Percentiles rank a stretch among this genome's conserved stretches.
phyloP scores from a whole-genome alignment of 495 filamentous ascomycete genomes.

The Penicillium odoratum region DNA sequence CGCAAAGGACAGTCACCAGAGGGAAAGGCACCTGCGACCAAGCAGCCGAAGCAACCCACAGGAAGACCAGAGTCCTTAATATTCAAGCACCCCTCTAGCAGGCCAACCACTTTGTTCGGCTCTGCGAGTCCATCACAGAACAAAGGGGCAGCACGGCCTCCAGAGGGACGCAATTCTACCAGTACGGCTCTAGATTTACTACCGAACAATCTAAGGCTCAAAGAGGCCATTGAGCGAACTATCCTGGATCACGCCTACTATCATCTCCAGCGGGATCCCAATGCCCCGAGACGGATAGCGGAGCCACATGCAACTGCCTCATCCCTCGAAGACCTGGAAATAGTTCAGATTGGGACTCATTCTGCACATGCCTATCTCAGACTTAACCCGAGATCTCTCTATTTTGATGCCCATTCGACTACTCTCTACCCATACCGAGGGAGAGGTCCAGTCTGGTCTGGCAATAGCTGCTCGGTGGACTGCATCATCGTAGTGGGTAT shows the following conservation, averaged over 20 bases:
- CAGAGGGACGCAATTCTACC: too few species aligned
- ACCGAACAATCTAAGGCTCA: background rate
- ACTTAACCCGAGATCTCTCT: constrained; percentile 10
- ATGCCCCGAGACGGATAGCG: constrained; percentile 15
- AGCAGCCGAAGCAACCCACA: too few species aligned
- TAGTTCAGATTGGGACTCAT: constrained; percentile 18
- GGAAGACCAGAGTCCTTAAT: too few species aligned
- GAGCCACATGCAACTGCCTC: constrained; percentile 19
- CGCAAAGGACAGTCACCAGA: too few species aligned
- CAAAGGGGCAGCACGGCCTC: too few species aligned
- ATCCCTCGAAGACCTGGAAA: constrained; percentile 13
- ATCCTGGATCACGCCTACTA: constrained; percentile 32
- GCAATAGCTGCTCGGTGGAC: constrained; percentile 32
- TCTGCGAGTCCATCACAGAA: too few species aligned
- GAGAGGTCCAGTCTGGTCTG: constrained; percentile 28
- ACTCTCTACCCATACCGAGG: constrained; percentile 28
- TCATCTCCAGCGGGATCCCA: constrained; percentile 31
- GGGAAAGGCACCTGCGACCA: too few species aligned
- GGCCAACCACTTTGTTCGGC: too few species aligned
- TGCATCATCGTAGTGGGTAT: constrained; percentile 34
- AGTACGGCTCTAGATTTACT: too few species aligned
- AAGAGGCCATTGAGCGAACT: constrained; percentile 28
- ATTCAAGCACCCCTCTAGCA: too few species aligned
- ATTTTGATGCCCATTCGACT: constrained; percentile 9
- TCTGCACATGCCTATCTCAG: constrained; percentile 17